Percentiles rank a stretch among this genome's conserved stretches.
Conservation (phyloP, 306 rosid species). For the Pyrus communis region DNA sequence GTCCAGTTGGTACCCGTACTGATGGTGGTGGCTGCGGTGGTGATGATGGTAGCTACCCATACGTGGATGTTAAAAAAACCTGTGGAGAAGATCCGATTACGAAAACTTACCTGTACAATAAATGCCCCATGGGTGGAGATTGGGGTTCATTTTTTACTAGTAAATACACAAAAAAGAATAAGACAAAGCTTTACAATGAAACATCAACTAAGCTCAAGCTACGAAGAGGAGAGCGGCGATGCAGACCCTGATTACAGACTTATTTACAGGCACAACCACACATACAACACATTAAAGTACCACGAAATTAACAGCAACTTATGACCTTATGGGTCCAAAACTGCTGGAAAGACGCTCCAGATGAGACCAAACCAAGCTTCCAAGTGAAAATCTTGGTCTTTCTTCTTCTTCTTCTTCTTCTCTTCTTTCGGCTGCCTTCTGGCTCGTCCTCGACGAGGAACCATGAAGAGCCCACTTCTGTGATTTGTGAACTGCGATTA, state of each 20-base stretch:
- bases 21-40: background rate
- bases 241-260: background rate
- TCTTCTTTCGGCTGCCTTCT: background rate
- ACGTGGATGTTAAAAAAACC: background rate
- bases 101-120: background rate
- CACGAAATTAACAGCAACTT: background rate
- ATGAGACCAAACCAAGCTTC: slow-evolving; percentile 68
- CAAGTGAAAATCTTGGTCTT: slow-evolving; percentile 45
- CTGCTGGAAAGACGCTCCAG: slow-evolving; percentile 55
- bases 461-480: slow-evolving; percentile 22
- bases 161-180: background rate
- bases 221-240: background rate
- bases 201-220: background rate
- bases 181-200: background rate
- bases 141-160: background rate
- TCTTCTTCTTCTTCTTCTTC: slow-evolving; percentile 22
- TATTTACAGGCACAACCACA: background rate
- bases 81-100: no score
- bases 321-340: slow-evolving; percentile 43
- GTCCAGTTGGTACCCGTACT: no score
- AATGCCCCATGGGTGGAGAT: background rate
- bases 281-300: background rate
- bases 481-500: slow-evolving; percentile 37
- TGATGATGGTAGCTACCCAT: background rate
- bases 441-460: slow-evolving; percentile 2